Evolutionary conservation across 768 basidiomycete genomes (phyloP), one percentile per base, ranked within the genome.

Genomic region (Phanerodontia chrysosporium): DNA sequence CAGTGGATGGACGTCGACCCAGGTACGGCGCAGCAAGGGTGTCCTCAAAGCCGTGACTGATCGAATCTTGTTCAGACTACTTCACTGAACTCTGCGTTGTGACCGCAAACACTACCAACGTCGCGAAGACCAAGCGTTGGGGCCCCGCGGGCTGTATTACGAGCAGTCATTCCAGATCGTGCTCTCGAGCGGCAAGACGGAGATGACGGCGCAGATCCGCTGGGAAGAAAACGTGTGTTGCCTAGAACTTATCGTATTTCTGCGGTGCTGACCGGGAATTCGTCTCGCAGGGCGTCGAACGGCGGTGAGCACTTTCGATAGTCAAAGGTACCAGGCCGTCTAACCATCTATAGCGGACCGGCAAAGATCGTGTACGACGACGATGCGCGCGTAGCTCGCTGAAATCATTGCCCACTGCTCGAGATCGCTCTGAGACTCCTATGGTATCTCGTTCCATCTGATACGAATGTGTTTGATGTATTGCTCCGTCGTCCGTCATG

Each of bases 161-260:
- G 63, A 62, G 44, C 70, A 69, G 39, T 59, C 68, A 10, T 80
- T 74, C 55, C 72, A 75, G 13, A 67, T 82, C 25, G 69, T 79
- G 35, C 60, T 82, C 52, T 71, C 69, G 52, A 76, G 79, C 42
- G 81, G 81, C 0, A 48, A 74, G 42, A 78, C 80, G 0, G 80
- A 82, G 51, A 49, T 81, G n/a, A 74, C 78, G 55, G 79, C 79
- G 0, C 76, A 78, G 44, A 72, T 80, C 18, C 65, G 70, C 9
- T 82, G 80, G 80, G 67, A 61, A 45, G 78, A 80, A 24, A 58
- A 67, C 27, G 66, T 67, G 32, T 39, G 66, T 35, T 28, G 57
- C 8, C 44, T 14, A n/a, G 21, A 13, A 27, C 24, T 1, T 35
- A 45, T n/a, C 4, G n/a, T 25, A 25, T 7, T 14, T 22, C 32